phyloP scores from a whole-genome alignment of 2,329 filamentous ascomycete species.

The Zasmidium cellare region DNA sequence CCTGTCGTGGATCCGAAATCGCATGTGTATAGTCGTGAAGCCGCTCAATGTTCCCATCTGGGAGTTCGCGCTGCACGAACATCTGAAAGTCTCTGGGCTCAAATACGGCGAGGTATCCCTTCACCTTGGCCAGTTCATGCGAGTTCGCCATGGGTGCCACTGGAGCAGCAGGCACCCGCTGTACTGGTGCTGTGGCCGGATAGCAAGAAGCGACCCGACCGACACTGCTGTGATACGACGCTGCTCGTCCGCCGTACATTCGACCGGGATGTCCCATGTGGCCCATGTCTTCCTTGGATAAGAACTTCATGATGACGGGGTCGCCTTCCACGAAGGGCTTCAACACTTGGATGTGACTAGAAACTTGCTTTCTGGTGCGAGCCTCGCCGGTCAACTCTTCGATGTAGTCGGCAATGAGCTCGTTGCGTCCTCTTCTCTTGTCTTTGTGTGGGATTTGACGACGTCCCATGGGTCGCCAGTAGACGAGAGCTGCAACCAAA shows the following conservation, averaged over 20 bases:
- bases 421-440: conserved; percentile 60
- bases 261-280: conserved; percentile 5
- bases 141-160: conserved; percentile 3
- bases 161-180: background rate
- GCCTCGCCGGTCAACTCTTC: conserved; percentile 54
- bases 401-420: conserved; percentile 62
- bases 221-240: background rate
- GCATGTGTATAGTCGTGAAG: conserved; percentile 43
- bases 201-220: conserved; percentile 25
- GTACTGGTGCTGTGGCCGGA: conserved; percentile 6
- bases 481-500: conserved; percentile 54
- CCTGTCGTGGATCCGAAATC: conserved; percentile 29
- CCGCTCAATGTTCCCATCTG: conserved; percentile 24
- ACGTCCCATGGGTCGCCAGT: conserved; percentile 60
- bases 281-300: conserved; percentile 39
- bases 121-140: conserved; percentile 18
- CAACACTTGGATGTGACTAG: conserved; percentile 64
- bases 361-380: conserved; percentile 60
- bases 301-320: conserved; percentile 48
- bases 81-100: conserved; percentile 41
- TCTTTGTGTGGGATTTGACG: conserved; percentile 49
- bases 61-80: conserved; percentile 39
- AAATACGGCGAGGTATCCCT: conserved; percentile 26
- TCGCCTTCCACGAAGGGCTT: conserved; percentile 57
- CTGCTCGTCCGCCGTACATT: conserved; percentile 11